Base-by-base conservation (phyloP, 2,329 filamentous ascomycete genomes). In the Rasamsonia emersonii region DNA sequence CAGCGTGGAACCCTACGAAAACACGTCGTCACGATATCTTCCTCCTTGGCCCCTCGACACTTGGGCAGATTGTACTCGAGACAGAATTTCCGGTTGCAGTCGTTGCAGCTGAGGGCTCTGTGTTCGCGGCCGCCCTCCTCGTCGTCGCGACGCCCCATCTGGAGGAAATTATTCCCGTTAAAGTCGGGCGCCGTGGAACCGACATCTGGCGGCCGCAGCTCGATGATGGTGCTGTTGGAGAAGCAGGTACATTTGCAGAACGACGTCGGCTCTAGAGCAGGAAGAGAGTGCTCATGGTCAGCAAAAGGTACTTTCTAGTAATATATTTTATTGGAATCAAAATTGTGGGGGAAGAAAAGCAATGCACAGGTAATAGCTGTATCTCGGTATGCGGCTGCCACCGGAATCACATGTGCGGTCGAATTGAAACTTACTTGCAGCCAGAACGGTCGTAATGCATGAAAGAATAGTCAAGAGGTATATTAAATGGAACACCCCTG, bases 161-260 rank as follows among this genome's bases (percentile, higher is more conserved):
- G 39, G 30, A 42, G 32, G 18, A 49, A 32, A n/a, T 42, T 41
- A 26, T 47, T 35, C 24, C 41, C 37, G 38, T 45, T 42, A 24
- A 49, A 35, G 18, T 44, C 32, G 23, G 37, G 30, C 5, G 39
- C 40, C 9, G 46, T 41, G 11, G 38, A 20, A 13, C 18, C 18
- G 15, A 23, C 23, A 19, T 56, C 53, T 27, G 61, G 59, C 9
- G 66, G 64, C 39, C 75, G 68, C 36, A 81, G 70, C 11, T 75
- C 71, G 42, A 82, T 79, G 31, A 82, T 79, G 33, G 75, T 79
- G 58, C 70, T 76, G 51, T 81, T 80, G 30, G 68, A 67, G 58
- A 75, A 75, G 56, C 77, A 81, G 35, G 75, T 79, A 54, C 77
- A 82, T 71, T 81, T 82, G 70, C 77, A 82, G 58, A 80, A 82